Evolutionary conservation across 352 stramenopile genomes (phyloP).

Genomic region (Blastocystis sp.): DNA sequence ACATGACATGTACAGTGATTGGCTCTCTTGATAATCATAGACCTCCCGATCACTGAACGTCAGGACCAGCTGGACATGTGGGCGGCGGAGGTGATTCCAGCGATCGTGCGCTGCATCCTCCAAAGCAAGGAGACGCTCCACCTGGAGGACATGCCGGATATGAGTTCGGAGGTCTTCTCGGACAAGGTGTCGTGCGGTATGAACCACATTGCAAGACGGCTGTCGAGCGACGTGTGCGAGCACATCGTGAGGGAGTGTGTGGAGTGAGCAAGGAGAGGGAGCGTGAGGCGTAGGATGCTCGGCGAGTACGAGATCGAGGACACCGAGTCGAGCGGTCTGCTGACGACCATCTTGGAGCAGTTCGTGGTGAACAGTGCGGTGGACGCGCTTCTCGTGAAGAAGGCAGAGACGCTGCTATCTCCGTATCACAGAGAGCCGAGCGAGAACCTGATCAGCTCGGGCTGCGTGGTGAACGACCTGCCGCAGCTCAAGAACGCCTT

Average conservation of each 20-base stretch:
- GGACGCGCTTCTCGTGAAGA: background rate
- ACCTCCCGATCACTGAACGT: conserved; percentile 26
- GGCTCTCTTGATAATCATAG: background rate
- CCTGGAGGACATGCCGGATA: background rate
- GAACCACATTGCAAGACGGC: background rate
- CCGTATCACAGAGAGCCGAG: background rate
- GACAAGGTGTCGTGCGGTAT: background rate
- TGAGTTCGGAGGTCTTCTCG: background rate
- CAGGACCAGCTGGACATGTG: conserved; percentile 40
- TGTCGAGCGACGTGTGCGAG: background rate
- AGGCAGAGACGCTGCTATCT: background rate
- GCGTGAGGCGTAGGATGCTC: conserved; percentile 26
- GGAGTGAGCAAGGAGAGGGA: background rate
- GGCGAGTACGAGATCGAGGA: background rate
- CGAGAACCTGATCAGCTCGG: background rate
- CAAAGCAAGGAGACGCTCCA: background rate
- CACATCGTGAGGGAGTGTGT: conserved; percentile 11
- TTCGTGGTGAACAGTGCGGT: background rate
- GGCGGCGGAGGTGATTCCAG: conserved; percentile 22
- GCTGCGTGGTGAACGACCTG: background rate
- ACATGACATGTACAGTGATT: background rate
- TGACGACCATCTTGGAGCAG: background rate
- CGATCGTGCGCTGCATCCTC: conserved; percentile 2
- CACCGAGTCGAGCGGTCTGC: background rate
- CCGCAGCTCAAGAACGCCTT: background rate